Conservation (phyloP, 2,329 filamentous ascomycete genomes). For the Trichoderma harzianum region DNA sequence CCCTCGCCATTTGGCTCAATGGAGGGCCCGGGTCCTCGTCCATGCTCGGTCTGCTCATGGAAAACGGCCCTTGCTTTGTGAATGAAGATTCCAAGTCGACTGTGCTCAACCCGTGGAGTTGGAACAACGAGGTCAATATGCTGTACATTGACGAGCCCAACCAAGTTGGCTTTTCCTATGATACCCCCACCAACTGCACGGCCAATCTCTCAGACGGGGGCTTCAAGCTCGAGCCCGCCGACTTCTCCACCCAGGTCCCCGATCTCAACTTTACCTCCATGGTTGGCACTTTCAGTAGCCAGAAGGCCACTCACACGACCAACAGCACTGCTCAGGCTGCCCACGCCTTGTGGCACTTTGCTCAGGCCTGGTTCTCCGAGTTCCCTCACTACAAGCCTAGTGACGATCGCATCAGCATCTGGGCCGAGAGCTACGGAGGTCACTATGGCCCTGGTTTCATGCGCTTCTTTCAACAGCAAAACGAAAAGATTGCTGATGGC, state of each 20-base stretch:
- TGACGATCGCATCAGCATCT: constrained; percentile 58
- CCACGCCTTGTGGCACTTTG: constrained; percentile 60
- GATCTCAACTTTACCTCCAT: constrained; percentile 37
- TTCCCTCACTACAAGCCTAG: constrained; percentile 58
- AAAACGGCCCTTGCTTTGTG: constrained; percentile 53
- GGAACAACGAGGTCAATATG: constrained; percentile 54
- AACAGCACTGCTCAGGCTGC: constrained; percentile 56
- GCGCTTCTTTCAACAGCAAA: constrained; percentile 58
- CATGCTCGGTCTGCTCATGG: constrained; percentile 61
- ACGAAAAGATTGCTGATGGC: constrained; percentile 42
- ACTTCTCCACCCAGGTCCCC: constrained; percentile 38
- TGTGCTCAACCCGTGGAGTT: constrained; percentile 57
- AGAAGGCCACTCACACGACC: constrained; percentile 27
- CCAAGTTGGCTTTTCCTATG: constrained; percentile 66
- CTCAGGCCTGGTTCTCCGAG: constrained; percentile 57
- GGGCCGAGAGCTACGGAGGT: constrained; percentile 67
- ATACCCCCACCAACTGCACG: constrained; percentile 61
- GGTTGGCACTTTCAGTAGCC: constrained; percentile 34
- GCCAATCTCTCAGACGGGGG: constrained; percentile 50
- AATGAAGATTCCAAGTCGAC: constrained; percentile 50
- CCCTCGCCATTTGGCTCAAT: constrained; percentile 61
- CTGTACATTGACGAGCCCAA: constrained; percentile 61
- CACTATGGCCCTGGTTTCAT: constrained; percentile 66
- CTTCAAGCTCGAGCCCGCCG: constrained; percentile 39
- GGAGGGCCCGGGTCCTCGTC: constrained; percentile 61